These are phyloP conservation scores for Cryptococcus floricola DNA, from an alignment of 1,284 basidiomycete species.

Conservation along the genomic window DNA sequence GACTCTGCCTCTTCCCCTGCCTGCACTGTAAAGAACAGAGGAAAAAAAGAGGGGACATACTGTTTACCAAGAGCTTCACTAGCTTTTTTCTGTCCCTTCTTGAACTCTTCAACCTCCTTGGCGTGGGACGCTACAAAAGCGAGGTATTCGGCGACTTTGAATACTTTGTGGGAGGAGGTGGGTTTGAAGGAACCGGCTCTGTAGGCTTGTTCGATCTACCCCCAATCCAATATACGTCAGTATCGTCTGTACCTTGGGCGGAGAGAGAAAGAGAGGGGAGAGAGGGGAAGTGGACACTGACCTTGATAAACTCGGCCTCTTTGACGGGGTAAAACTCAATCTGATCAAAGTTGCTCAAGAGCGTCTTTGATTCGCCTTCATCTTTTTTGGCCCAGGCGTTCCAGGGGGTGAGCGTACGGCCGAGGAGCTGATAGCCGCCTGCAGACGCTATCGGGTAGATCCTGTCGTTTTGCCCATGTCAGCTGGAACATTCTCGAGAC, in stretches of 20 bases:
- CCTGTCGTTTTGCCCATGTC: not conserved
- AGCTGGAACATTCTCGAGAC: not conserved
- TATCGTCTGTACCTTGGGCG: no score
- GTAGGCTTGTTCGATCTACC: not conserved
- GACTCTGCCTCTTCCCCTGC: not conserved
- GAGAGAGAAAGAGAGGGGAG: no score
- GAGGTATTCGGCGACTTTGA: not conserved
- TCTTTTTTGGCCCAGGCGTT: not conserved
- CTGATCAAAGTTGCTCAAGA: not conserved
- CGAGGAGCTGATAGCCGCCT: constrained; percentile 1
- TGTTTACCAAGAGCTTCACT: not conserved
- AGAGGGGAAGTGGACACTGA: not conserved
- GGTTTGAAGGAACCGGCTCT: not conserved
- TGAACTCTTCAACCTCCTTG: not conserved
- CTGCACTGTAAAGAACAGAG: no score
- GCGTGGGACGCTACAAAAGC: not conserved
- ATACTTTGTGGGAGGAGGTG: not conserved
- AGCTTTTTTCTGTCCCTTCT: not conserved
- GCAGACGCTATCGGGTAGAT: constrained; percentile 2
- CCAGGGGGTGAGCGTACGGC: constrained; percentile 1
- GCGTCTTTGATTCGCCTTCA: not conserved
- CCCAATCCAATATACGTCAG: no score
- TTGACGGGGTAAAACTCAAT: not conserved
- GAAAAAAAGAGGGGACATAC: not conserved
- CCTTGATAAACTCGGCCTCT: not conserved